Evolutionary conservation across 768 basidiomycete species (phyloP), one percentile per base, ranked within the genome.

Genomic region (Agrocybe chaxingu): DNA sequence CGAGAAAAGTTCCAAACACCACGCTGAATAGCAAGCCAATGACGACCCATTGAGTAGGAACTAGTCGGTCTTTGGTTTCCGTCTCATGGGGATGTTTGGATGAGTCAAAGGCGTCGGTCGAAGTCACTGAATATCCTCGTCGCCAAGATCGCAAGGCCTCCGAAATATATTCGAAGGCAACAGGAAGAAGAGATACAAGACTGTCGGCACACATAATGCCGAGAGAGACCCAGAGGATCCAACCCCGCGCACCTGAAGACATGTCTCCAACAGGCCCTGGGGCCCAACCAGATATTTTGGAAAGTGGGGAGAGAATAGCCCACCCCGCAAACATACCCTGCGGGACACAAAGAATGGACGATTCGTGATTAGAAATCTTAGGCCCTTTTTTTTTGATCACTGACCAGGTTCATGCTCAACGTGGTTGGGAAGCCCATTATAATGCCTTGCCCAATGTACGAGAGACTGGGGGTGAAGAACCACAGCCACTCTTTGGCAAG

Each of bases 381-480:
- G 31, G 42, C 52, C 19, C 24, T 5, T 24, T 24, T 24, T 3
- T 24, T 24, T 24, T 5, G 24, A 24, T 12, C 10, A 66, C 77
- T 62, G 59, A 90, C 91, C 51, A 93, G 66, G 57, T 87, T 95
- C 95, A 98, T 98, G 63, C 89, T 90, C 33, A 95, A 60, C 0
- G 95, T 95, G 0, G 92, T 96, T 0, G 93, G 89, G 60, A 95
- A 92, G 3, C 95, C 96, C 96, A 98, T 98, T 59, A 98, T 98
- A 53, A 98, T 93, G 4, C 93, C 94, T 80, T 96, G 92, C 1
- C 94, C 94, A 35, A 97, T 84, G 61, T 97, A 98, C 0, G 89
- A 91, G 18, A 96, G 70, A 65, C 89, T 92, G 1, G 93, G 95
- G 0, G 92, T 89, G 62, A 97, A 95, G 36, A 83, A 88, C 93